Base-by-base conservation (phyloP, 139 green algal genomes). In the Chlamydomonas sp. region DNA sequence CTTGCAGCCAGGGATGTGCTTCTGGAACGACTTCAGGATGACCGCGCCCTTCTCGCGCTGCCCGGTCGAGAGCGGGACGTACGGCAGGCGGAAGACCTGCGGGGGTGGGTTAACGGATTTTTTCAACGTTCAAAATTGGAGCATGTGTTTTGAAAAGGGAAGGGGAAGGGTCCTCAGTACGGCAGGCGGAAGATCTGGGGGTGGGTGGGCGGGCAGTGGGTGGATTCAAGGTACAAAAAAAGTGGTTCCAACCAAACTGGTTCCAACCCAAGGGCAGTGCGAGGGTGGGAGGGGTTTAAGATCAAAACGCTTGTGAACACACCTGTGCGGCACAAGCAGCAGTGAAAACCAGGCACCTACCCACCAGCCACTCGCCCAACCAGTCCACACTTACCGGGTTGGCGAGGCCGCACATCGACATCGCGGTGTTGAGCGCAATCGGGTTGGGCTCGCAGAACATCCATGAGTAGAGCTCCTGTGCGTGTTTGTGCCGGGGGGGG, bases 391-490 rank as follows among this genome's bases (percentile, higher is more conserved):
- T 92, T 38, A 97, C 88, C 0, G 93, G 93, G 39, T 82, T 73
- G 1, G 82, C 78, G 13, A 96, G 79, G 29, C 90, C 94, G 54
- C 91, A 96, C 93, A 96, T 96, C 2, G 85, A 76, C 35, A 97
- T 62, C 2, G 88, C 89, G 1, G 95, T 99, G 84, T 98, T 98
- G 34, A 99, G 68, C 0, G 86, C 67, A 35, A 98, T 97, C 63
- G 95, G 95, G 77, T 98, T 99, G 5, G 95, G 95, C 78, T 98
- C 91, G 43, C 78, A 84, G 73, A 98, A 98, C 5, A 97, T 75
- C 91, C 91, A 97, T 30, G 36, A 30, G 34, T 36, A 58, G 0
- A 98, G 77, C 2, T 79, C 80, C 43, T 88, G n/a, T n/a, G n/a
- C n/a, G n/a, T n/a, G n/a, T n/a, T n/a, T n/a, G n/a, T n/a, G n/a